Evolutionary conservation across 108 stramenopile species (phyloP), one percentile per base, ranked within the genome.

Genomic region (Pseudonitzschia delicatissima): DNA sequence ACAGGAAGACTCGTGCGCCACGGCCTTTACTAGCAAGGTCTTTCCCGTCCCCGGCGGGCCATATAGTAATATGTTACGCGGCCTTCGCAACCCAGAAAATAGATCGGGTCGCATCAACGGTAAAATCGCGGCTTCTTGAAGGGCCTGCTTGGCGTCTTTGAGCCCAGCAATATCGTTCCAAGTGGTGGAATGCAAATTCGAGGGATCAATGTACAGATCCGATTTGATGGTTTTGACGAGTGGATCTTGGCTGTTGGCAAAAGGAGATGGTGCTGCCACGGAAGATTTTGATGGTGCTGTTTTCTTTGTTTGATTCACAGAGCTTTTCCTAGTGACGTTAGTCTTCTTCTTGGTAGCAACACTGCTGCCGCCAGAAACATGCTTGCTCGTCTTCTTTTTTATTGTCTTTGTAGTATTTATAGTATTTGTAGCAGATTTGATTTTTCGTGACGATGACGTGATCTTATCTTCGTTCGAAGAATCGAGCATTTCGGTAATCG

Each of bases 41-140:
- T 96, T 95, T 20, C 96, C 96, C 20, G 96, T 97, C 18, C 88
- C 88, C 0, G 95, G 92, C 7, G 92, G 91, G 9, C 96, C 96
- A 67, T 93, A 96, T 34, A 96, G 63, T 8, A 94, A 64, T 21
- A 96, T 84, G 57, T 93, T 93, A 21, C 82, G 83, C 36, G 90
- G 92, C 18, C 82, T 87, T 0, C 95, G 86, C 34, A 98, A 78
- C 8, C 96, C 96, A 18, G 80, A 82, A 73, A 93, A 98, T 53
- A 96, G 82, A 66, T 97, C 92, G 13, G 95, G 97, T 81, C 95
- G 87, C 45, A 95, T 73, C 51, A 96, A 63, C 0, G 97, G 96
- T 11, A 96, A 74, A 39, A 96, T 91, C 0, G 94, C 95, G 37
- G 95, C 91, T 70, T 98, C 97, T 64, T 98, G 93, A 5, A 98